A percentile compares a stretch with the other conserved stretches of the same genome.
Conservation (phyloP, 805 yeast genomes). For the Yamadazyma kitorensis region DNA sequence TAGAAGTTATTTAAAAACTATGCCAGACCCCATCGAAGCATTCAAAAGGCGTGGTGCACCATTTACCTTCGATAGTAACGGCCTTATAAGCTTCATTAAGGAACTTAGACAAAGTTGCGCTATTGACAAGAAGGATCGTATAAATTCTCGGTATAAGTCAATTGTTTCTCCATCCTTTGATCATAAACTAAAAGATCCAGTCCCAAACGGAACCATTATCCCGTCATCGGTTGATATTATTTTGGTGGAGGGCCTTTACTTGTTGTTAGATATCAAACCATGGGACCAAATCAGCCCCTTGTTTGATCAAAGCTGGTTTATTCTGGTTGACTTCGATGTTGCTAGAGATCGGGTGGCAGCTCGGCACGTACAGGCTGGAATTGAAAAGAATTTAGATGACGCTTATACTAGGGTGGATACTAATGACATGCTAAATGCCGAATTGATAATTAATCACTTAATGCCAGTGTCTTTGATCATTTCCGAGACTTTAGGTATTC, state of each 20-base stretch:
- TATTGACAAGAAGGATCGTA: too few relatives aligned
- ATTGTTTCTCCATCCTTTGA: conserved; percentile 69
- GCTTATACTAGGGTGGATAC: conserved; percentile 51
- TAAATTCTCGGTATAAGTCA: too few relatives aligned
- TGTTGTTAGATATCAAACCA: conserved; percentile 53
- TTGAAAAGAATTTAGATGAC: conserved; percentile 43
- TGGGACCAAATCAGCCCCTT: conserved; percentile 52
- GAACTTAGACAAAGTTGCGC: conserved; percentile 10
- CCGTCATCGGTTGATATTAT: conserved; percentile 49
- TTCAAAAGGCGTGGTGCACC: conserved; percentile 78
- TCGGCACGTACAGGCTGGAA: conserved; percentile 61
- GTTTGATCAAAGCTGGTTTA: conserved; percentile 48
- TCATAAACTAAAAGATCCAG: conserved; percentile 74
- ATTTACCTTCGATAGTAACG: conserved; percentile 68
- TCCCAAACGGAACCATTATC: conserved; percentile 48
- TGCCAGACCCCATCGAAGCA: conserved; percentile 58
- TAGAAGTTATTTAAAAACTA: conserved; percentile 27
- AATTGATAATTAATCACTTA: conserved; percentile 22
- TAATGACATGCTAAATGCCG: conserved; percentile 68
- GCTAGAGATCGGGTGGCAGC: conserved; percentile 60
- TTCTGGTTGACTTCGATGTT: conserved; percentile 42
- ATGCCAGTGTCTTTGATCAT: too few relatives aligned
- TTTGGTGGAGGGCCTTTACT: conserved; percentile 74
- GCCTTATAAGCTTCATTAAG: conserved; percentile 23
- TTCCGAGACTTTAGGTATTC: neutral